Percentiles rank a stretch among this genome's conserved stretches.
These are phyloP conservation scores for Hypomontagnella submonticulosa DNA, from an alignment of 495 filamentous ascomycete genomes.

Conservation along the genomic window DNA sequence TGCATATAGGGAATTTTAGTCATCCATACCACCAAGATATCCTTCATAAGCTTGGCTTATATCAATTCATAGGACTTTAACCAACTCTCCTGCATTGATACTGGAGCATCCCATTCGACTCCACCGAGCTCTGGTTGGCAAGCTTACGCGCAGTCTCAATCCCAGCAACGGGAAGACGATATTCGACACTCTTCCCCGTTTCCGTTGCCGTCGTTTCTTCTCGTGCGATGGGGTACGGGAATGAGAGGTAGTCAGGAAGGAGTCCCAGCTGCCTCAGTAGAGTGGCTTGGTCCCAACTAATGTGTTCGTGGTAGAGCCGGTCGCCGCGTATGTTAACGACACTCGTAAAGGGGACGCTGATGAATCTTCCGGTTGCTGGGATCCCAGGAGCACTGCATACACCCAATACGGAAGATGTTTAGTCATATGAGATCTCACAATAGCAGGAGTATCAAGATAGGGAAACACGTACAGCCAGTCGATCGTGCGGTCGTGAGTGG, in stretches of 20 bases:
- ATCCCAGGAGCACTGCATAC: conserved; percentile 65
- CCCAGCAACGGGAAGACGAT: conserved; percentile 75
- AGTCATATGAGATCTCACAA: not conserved
- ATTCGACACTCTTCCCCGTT: conserved; percentile 63
- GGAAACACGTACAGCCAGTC: conserved; percentile 73
- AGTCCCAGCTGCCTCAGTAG: conserved; percentile 82
- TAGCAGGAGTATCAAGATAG: not conserved
- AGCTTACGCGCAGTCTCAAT: conserved; percentile 73
- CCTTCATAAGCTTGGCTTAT: too few species aligned
- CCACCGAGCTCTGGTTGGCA: conserved; percentile 66
- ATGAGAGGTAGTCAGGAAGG: conserved; percentile 68
- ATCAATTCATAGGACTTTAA: not conserved
- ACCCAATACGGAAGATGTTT: not conserved
- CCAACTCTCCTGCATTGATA: conserved; percentile 29
- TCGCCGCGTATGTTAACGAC: conserved; percentile 81
- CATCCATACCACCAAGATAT: too few species aligned
- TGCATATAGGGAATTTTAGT: too few species aligned
- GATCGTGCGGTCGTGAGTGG: conserved; percentile 76
- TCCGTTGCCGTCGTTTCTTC: conserved; percentile 44
- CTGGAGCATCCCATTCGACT: conserved; percentile 73
- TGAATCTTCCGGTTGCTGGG: conserved; percentile 71
- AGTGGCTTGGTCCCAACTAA: conserved; percentile 89
- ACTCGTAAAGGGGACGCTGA: conserved; percentile 78
- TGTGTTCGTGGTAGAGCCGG: conserved; percentile 81
- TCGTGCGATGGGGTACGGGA: conserved; percentile 63